Evolutionary conservation across 257 asterid genomes (phyloP).

Genomic region (Knoxia roxburghii): DNA sequence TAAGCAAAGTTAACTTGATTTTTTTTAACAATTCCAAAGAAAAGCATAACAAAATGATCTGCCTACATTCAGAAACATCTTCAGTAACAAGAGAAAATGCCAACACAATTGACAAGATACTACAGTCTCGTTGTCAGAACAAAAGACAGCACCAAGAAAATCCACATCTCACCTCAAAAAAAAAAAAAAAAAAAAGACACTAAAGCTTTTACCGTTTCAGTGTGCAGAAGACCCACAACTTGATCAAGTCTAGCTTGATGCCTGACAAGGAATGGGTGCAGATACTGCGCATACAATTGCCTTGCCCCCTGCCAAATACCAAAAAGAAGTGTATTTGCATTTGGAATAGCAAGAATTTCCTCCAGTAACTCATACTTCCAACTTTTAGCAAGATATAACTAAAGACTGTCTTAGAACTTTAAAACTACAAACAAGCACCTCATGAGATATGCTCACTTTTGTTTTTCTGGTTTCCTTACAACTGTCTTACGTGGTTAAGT

Average conservation of each 20-base stretch:
- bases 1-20: background rate
- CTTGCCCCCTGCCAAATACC: slow-evolving; percentile 64
- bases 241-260: slow-evolving; percentile 71
- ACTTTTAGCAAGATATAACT: background rate
- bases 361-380: background rate
- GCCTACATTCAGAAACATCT: background rate
- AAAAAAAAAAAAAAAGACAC: background rate
- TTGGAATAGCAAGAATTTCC: background rate
- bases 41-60: background rate
- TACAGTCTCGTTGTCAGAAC: background rate
- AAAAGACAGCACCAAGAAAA: background rate
- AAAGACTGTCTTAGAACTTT: background rate
- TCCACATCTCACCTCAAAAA: background rate
- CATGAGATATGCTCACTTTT: too few species aligned
- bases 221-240: slow-evolving; percentile 38
- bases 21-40: background rate
- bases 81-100: background rate
- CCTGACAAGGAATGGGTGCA: slow-evolving; percentile 67
- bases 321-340: slow-evolving; percentile 12
- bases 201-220: slow-evolving; percentile 61
- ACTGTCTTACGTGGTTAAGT: too few species aligned
- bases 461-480: too few species aligned
- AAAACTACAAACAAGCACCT: too few species aligned
- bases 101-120: background rate
- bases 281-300: slow-evolving; percentile 55